Evolutionary conservation across 345 rosid species (phyloP).

Genomic region (Balakata baccata): DNA sequence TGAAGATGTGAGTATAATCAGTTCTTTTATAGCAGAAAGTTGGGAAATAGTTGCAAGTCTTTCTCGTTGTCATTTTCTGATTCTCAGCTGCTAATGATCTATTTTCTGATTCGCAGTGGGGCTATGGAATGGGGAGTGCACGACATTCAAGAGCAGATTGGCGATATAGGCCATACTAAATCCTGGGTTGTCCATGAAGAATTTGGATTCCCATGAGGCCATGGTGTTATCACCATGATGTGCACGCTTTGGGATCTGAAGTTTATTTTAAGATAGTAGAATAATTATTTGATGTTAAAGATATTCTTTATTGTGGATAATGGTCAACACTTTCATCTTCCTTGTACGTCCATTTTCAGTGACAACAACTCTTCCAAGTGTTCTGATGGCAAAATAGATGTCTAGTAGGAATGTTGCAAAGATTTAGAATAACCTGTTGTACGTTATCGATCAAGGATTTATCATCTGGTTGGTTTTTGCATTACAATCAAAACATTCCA

Average conservation of each 20-base stretch:
- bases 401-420: neutral
- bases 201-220: constrained; percentile 2
- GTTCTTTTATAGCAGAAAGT: neutral
- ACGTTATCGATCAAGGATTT: neutral
- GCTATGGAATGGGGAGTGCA: constrained; percentile 56
- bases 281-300: neutral
- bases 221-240: neutral
- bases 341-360: neutral
- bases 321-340: neutral
- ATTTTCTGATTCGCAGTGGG: constrained; percentile 49
- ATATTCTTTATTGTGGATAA: neutral
- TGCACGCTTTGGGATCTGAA: neutral
- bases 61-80: neutral
- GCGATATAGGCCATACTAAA: constrained; percentile 85
- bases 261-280: neutral
- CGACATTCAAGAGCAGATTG: constrained; percentile 81
- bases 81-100: no score
- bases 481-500: neutral
- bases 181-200: neutral
- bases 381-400: neutral
- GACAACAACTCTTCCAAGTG: neutral
- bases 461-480: neutral
- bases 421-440: neutral
- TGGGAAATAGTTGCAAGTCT: neutral
- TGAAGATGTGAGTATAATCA: constrained; percentile 56